These are phyloP conservation scores for Erodium moschatum DNA, from an alignment of 441 rosid genomes.

Conservation along the genomic window DNA sequence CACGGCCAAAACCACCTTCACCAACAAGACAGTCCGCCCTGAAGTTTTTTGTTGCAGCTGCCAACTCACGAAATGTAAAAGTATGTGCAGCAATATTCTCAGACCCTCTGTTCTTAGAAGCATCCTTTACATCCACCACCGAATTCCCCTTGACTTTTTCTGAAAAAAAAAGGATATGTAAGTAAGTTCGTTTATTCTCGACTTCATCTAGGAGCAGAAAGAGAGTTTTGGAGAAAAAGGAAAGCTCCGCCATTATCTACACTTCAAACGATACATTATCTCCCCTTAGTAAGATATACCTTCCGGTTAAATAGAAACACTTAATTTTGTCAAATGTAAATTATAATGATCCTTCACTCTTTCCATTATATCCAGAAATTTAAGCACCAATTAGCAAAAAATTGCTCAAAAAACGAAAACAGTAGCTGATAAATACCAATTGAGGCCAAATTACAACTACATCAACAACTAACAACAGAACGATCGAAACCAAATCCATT, in stretches of 20 bases:
- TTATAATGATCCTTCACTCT: background rate
- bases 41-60: slow-evolving; percentile 47
- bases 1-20: slow-evolving; percentile 63
- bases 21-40: slow-evolving; percentile 53
- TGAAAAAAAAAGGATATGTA: slow-evolving; percentile 20
- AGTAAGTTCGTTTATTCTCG: background rate
- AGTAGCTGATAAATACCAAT: background rate
- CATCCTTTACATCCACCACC: slow-evolving; percentile 24
- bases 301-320: background rate
- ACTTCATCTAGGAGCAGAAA: background rate
- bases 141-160: slow-evolving; percentile 35
- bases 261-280: background rate
- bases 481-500: background rate
- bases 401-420: background rate
- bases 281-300: background rate
- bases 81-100: slow-evolving; percentile 44
- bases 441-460: background rate
- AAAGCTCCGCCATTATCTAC: background rate
- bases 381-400: background rate
- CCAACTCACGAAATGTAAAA: slow-evolving; percentile 46
- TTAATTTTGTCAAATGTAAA: background rate
- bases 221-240: background rate
- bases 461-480: background rate
- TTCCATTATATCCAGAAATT: background rate
- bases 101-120: slow-evolving; percentile 32